These are phyloP conservation scores for Fusarium torulosum DNA, from an alignment of 2,329 filamentous ascomycete genomes.

Conservation along the genomic window DNA sequence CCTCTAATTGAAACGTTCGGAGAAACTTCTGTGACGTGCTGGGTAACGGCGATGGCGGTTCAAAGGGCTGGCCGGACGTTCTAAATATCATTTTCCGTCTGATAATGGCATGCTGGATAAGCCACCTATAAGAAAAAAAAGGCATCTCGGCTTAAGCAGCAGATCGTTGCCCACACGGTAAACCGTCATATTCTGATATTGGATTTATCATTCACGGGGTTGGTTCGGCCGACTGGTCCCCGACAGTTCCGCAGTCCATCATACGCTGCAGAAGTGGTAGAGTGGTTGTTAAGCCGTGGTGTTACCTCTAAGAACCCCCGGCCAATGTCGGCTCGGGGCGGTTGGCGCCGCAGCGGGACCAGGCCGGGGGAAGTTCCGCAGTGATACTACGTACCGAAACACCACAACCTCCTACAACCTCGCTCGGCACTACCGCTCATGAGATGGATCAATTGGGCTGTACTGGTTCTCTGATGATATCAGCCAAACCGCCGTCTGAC, in stretches of 20 bases:
- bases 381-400: constrained; percentile 21
- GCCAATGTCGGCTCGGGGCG: constrained; percentile 58
- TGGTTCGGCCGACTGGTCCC: constrained; percentile 32
- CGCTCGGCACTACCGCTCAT: constrained; percentile 44
- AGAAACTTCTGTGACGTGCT: constrained; percentile 16
- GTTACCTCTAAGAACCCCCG: constrained; percentile 42
- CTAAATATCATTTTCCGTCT: constrained; percentile 32
- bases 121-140: constrained; percentile 21
- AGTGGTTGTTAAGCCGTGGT: constrained; percentile 36
- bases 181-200: constrained; percentile 21
- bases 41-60: constrained; percentile 20
- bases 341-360: constrained; percentile 51
- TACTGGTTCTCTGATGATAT: constrained; percentile 45
- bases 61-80: constrained; percentile 19
- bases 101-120: constrained; percentile 27
- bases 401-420: constrained; percentile 38
- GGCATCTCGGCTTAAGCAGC: constrained; percentile 40
- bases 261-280: not conserved
- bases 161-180: constrained; percentile 12
- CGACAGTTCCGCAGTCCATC: constrained; percentile 40
- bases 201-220: constrained; percentile 19
- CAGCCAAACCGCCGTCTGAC: constrained; percentile 44
- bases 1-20: constrained; percentile 14
- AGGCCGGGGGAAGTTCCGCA: constrained; percentile 50
- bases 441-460: constrained; percentile 33